These are phyloP conservation scores for Penicillium crustosum DNA, from an alignment of 2,329 filamentous ascomycete species.

Conservation along the genomic window DNA sequence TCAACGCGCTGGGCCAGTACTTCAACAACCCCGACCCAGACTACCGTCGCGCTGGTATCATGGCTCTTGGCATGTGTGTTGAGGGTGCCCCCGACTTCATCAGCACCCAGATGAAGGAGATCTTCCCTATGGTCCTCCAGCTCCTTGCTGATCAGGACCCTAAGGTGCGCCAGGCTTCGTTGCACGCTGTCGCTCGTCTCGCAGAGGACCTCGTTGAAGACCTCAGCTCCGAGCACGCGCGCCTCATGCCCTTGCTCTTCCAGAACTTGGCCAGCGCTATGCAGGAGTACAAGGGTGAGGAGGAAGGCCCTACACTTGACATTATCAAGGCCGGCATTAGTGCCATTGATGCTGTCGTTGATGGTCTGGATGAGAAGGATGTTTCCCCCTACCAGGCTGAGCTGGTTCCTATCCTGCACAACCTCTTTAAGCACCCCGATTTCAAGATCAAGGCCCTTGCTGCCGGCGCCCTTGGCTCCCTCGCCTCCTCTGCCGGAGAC, in stretches of 20 bases:
- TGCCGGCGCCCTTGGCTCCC: conserved; percentile 84
- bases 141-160: conserved; percentile 80
- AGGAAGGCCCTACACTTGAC: conserved; percentile 72
- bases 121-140: conserved; percentile 80
- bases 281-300: conserved; percentile 62
- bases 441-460: conserved; percentile 87
- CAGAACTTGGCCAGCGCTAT: conserved; percentile 85
- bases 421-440: conserved; percentile 79
- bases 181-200: conserved; percentile 83
- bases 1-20: conserved; percentile 81
- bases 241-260: conserved; percentile 78
- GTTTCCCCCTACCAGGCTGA: conserved; percentile 79
- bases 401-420: conserved; percentile 80
- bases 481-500: conserved; percentile 79
- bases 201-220: conserved; percentile 93
- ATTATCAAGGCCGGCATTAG: conserved; percentile 89
- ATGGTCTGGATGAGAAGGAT: conserved; percentile 72
- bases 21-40: conserved; percentile 72
- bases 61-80: conserved; percentile 89
- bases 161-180: conserved; percentile 79
- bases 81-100: conserved; percentile 98
- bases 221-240: conserved; percentile 78
- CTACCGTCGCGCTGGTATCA: conserved; percentile 83
- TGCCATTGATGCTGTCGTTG: conserved; percentile 86
- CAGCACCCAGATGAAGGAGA: conserved; percentile 81